phyloP scores from a whole-genome alignment of 140 eudicot species.

The Erigeron philadelphicus region DNA sequence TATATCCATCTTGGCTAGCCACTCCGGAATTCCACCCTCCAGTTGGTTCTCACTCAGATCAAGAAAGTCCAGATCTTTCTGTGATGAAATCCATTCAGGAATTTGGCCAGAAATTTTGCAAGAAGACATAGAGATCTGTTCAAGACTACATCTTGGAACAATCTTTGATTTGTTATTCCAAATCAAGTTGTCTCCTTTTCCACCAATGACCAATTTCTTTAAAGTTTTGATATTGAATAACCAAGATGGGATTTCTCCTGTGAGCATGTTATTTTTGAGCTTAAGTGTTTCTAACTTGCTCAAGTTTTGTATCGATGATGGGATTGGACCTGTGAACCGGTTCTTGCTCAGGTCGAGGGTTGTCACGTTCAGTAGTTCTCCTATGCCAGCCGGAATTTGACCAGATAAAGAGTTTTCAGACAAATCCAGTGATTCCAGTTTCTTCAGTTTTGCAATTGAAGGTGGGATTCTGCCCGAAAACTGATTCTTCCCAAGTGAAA shows the following conservation, averaged over 20 bases:
- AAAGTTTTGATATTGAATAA: constrained; percentile 34
- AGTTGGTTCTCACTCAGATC: constrained; percentile 42
- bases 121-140: constrained; percentile 37
- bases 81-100: constrained; percentile 50
- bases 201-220: constrained; percentile 39
- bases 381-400: constrained; percentile 40
- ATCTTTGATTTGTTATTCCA: constrained; percentile 46
- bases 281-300: constrained; percentile 34
- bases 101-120: constrained; percentile 38
- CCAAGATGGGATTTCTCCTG: constrained; percentile 52
- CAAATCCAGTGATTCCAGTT: constrained; percentile 38
- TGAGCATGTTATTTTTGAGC: constrained; percentile 42
- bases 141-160: constrained; percentile 44
- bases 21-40: constrained; percentile 43
- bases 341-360: constrained; percentile 45
- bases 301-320: constrained; percentile 32
- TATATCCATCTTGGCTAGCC: constrained; percentile 54
- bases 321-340: neutral
- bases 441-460: constrained; percentile 29
- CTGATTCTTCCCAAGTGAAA: constrained; percentile 34
- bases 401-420: constrained; percentile 31
- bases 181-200: constrained; percentile 31
- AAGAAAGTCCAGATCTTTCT: constrained; percentile 31
- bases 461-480: constrained; percentile 39
- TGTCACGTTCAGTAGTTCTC: constrained; percentile 29